phyloP scores from a whole-genome alignment of 2,329 filamentous ascomycete species.

The Colletotrichum sp. region DNA sequence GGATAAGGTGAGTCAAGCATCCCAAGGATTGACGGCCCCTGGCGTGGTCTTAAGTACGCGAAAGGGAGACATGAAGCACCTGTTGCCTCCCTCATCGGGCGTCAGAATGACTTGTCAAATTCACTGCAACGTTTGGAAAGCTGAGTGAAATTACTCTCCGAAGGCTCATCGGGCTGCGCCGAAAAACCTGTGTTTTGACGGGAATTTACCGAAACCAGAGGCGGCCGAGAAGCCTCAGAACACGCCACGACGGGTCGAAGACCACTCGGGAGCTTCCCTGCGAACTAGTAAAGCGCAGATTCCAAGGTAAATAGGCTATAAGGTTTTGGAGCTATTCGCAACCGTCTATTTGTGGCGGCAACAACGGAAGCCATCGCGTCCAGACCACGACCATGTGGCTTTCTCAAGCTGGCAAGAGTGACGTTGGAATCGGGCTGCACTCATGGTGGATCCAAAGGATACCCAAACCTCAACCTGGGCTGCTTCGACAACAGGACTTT shows the following conservation, averaged over 20 bases:
- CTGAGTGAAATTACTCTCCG: neutral
- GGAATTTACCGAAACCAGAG: neutral
- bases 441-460: neutral
- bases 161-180: neutral
- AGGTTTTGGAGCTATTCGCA: neutral
- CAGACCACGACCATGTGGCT: neutral
- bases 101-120: neutral
- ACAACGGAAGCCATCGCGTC: neutral
- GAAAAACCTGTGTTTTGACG: neutral
- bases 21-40: neutral
- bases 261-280: too few species aligned
- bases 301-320: neutral
- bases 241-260: neutral
- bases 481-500: neutral
- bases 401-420: neutral
- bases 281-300: neutral
- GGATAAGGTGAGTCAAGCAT: constrained; percentile 1
- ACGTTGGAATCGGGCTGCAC: neutral
- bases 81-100: neutral
- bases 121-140: neutral
- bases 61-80: neutral
- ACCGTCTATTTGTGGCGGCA: neutral
- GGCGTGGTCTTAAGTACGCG: neutral
- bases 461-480: neutral
- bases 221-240: neutral